phyloP scores from a whole-genome alignment of 306 rosid species.

The Cicer judaicum region DNA sequence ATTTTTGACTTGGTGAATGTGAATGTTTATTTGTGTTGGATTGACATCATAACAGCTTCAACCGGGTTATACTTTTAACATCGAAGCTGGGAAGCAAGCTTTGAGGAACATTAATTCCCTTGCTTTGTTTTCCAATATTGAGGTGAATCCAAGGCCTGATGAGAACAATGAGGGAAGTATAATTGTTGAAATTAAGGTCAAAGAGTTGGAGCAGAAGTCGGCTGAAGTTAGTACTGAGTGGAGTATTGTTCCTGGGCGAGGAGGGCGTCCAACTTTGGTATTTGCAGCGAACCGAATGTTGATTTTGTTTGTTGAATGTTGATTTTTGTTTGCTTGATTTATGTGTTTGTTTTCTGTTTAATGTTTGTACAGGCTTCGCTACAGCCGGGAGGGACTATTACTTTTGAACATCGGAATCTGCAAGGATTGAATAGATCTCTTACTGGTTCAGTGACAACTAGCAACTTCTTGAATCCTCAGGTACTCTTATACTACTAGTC shows the following conservation, averaged over 20 bases:
- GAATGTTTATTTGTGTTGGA: conserved; percentile 37
- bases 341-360: conserved; percentile 35
- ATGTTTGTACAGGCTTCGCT: conserved; percentile 76
- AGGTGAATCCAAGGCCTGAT: conserved; percentile 98
- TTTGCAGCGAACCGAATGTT: conserved; percentile 13
- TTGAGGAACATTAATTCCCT: conserved; percentile 90
- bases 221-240: conserved; percentile 98
- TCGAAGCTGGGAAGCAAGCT: conserved; percentile 99
- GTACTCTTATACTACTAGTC: conserved; percentile 43
- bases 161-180: conserved; percentile 96
- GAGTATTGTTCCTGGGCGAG: conserved; percentile 99
- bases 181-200: conserved; percentile 93
- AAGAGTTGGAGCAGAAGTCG: conserved; percentile 92
- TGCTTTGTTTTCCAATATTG: conserved; percentile 93
- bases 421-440: conserved; percentile 86
- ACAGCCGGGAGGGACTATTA: conserved; percentile 97
- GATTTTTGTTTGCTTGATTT: conserved; percentile 1
- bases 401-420: conserved; percentile 88
- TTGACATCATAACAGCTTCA: conserved; percentile 61
- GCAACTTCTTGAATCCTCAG: conserved; percentile 93
- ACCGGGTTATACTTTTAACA: conserved; percentile 80
- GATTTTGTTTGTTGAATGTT: neutral
- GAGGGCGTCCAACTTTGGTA: conserved; percentile 95
- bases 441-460: conserved; percentile 81
- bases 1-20: conserved; percentile 38